These are phyloP conservation scores for Hypseocharis bilobata DNA, from an alignment of 441 rosid species.

Conservation along the genomic window DNA sequence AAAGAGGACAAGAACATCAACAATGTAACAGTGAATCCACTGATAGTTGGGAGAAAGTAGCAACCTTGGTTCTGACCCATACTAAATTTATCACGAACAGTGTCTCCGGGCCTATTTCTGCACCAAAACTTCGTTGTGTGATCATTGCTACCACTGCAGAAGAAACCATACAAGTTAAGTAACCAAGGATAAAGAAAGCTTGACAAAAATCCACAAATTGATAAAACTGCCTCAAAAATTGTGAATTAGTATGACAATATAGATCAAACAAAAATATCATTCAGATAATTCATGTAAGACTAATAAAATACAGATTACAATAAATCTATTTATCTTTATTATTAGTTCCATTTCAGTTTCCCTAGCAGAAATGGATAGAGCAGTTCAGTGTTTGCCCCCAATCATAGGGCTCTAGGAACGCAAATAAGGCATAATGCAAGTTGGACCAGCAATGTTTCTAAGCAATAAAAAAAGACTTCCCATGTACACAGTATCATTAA, in stretches of 20 bases:
- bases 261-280: slow-evolving; percentile 2
- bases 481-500: not conserved
- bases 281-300: not conserved
- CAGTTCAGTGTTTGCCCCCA: not conserved
- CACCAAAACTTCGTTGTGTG: slow-evolving; percentile 94
- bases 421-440: not conserved
- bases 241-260: not conserved
- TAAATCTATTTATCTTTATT: not conserved
- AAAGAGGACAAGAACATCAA: not conserved
- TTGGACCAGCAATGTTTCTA: not conserved
- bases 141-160: slow-evolving; percentile 93
- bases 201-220: slow-evolving; percentile 4
- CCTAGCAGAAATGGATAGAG: not conserved
- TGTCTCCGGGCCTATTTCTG: slow-evolving; percentile 92
- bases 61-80: slow-evolving; percentile 71
- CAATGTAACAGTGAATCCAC: not conserved
- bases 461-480: not conserved
- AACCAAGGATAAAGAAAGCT: slow-evolving; percentile 13
- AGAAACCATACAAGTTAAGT: slow-evolving; percentile 20
- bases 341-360: not conserved
- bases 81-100: slow-evolving; percentile 72
- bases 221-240: slow-evolving; percentile 13
- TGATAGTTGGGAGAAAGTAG: not conserved
- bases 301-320: not conserved
- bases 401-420: not conserved